A percentile compares a stretch with the other conserved stretches of the same genome.
These are phyloP conservation scores for Cryptomeria japonica DNA, from an alignment of 75 land plant genomes.

Conservation along the genomic window DNA sequence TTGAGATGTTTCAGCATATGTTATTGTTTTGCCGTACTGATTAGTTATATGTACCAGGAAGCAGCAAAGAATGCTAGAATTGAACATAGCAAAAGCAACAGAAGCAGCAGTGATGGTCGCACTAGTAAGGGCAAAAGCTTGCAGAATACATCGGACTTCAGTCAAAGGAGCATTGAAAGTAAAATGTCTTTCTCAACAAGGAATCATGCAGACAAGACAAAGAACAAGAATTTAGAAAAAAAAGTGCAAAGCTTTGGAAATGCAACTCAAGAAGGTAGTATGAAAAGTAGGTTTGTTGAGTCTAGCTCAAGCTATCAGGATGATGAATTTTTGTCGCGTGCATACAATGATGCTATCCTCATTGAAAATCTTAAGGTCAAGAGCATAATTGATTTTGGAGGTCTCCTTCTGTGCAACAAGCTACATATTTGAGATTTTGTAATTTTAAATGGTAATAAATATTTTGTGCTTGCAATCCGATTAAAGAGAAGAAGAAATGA, in stretches of 20 bases:
- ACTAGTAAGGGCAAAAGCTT: background rate
- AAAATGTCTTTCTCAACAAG: background rate
- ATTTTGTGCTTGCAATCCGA: background rate
- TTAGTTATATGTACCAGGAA: slow-evolving; percentile 5
- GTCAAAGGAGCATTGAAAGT: background rate
- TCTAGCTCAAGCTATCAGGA: slow-evolving; percentile 4
- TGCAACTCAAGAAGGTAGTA: background rate
- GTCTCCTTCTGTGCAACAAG: slow-evolving; percentile 6
- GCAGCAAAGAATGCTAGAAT: background rate
- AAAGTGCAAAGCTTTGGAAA: background rate
- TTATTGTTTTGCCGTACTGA: background rate
- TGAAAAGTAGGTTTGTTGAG: slow-evolving; percentile 1
- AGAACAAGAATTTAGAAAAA: background rate
- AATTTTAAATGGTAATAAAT: background rate
- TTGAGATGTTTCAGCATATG: background rate
- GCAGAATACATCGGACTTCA: background rate
- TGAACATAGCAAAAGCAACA: background rate
- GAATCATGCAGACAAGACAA: background rate
- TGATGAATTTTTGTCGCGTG: slow-evolving; percentile 3
- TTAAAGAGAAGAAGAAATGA: background rate
- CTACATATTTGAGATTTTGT: background rate
- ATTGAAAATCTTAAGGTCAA: slow-evolving; percentile 7
- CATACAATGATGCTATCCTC: slow-evolving; percentile 4
- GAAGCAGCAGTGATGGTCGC: background rate
- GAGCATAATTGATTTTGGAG: slow-evolving; percentile 3